A percentile compares a stretch with the other conserved stretches of the same genome.
phyloP scores from a whole-genome alignment of 2,329 filamentous ascomycete species.

The Cladosporium sp. region DNA sequence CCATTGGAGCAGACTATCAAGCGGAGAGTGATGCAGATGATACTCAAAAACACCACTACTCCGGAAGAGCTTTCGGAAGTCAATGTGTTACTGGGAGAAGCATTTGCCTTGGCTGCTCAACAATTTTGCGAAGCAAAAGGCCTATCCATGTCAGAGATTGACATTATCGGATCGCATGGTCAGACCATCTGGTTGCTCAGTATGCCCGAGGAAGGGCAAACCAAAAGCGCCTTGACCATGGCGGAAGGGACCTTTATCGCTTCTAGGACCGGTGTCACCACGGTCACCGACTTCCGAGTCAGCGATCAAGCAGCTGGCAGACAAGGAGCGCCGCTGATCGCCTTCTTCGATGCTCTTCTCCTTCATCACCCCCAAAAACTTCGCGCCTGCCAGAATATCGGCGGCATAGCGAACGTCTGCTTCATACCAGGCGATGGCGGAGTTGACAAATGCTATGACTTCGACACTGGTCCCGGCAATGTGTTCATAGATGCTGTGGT shows the following conservation, averaged over 20 bases:
- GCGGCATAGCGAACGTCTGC: slow-evolving; percentile 56
- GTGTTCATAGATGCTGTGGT: slow-evolving; percentile 30
- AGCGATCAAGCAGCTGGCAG: slow-evolving; percentile 52
- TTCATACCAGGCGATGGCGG: slow-evolving; percentile 45
- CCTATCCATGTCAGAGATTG: slow-evolving; percentile 42
- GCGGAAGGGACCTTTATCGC: slow-evolving; percentile 53
- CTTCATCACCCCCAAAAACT: slow-evolving; percentile 52
- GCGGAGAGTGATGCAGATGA: slow-evolving; percentile 52
- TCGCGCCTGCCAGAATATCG: slow-evolving; percentile 56
- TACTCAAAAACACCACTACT: slow-evolving; percentile 48
- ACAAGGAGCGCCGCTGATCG: slow-evolving; percentile 51
- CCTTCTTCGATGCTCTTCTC: slow-evolving; percentile 52
- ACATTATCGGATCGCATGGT: slow-evolving; percentile 52
- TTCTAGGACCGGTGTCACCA: slow-evolving; percentile 50
- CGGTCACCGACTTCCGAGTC: slow-evolving; percentile 53
- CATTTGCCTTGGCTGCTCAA: slow-evolving; percentile 48
- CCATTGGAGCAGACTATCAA: slow-evolving; percentile 49
- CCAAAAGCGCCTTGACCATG: slow-evolving; percentile 48
- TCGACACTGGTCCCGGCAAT: slow-evolving; percentile 30
- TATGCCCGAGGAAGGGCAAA: slow-evolving; percentile 46
- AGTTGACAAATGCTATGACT: slow-evolving; percentile 23
- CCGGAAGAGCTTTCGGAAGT: slow-evolving; percentile 50
- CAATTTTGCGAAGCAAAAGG: slow-evolving; percentile 43
- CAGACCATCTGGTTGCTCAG: slow-evolving; percentile 54
- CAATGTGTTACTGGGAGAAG: slow-evolving; percentile 52